These are phyloP conservation scores for Starmerella bombi DNA, from an alignment of 805 yeast species.

Conservation along the genomic window DNA sequence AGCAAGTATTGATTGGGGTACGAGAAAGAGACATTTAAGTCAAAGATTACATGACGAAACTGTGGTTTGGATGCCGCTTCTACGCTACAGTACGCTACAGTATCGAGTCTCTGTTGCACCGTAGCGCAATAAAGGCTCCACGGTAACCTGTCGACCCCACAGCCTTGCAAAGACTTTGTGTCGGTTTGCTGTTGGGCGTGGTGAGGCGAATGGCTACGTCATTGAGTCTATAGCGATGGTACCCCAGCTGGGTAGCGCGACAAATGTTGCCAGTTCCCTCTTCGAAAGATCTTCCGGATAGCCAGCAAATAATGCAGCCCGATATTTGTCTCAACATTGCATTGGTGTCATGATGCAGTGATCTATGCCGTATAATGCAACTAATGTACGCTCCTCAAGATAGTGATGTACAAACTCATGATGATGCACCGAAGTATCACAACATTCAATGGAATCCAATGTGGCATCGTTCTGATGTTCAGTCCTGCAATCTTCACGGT, in stretches of 20 bases:
- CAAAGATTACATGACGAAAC: conserved; percentile 82
- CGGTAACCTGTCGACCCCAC: conserved; percentile 39
- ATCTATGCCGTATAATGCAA: conserved; percentile 35
- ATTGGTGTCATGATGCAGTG: conserved; percentile 50
- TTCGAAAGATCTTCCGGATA: conserved; percentile 26
- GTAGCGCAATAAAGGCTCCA: conserved; percentile 46
- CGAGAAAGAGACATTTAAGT: conserved; percentile 71
- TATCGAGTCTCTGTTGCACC: conserved; percentile 60
- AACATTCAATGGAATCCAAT: too few relatives aligned
- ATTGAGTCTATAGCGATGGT: conserved; percentile 10
- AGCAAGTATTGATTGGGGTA: conserved; percentile 33
- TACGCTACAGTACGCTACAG: conserved; percentile 57
- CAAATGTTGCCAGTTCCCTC: conserved; percentile 37
- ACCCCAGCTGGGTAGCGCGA: conserved; percentile 59
- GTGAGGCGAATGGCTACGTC: neutral
- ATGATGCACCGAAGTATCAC: too few relatives aligned
- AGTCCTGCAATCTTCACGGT: too few relatives aligned
- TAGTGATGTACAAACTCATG: conserved; percentile 70
- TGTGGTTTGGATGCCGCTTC: conserved; percentile 66
- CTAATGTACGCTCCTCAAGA: conserved; percentile 61
- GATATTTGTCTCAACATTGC: conserved; percentile 58
- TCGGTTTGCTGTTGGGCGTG: conserved; percentile 66
- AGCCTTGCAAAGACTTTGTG: conserved; percentile 59
- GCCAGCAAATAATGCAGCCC: too few relatives aligned
- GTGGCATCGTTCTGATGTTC: too few relatives aligned